Evolutionary conservation across 177 flowering plant species (phyloP).

Genomic region (Telopea speciosissima): DNA sequence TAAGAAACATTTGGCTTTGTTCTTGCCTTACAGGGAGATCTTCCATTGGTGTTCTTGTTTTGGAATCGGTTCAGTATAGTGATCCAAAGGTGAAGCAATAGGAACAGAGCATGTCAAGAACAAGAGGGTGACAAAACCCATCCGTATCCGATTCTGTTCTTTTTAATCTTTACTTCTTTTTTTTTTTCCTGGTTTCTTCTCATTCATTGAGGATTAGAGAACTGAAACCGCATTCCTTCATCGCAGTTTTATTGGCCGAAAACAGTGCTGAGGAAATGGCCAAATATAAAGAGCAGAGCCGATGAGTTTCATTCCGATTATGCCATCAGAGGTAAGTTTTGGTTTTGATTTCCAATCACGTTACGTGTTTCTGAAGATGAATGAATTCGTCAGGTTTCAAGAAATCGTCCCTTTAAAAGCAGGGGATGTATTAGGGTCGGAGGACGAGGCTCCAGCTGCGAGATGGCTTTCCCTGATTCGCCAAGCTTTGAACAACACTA

Average conservation of each 20-base stretch:
- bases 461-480: constrained; percentile 78
- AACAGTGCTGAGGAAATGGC: too few species aligned
- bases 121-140: too few species aligned
- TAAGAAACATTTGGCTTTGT: neutral
- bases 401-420: constrained; percentile 93
- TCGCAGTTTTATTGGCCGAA: too few species aligned
- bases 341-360: neutral
- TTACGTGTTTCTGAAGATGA: neutral
- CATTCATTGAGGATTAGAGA: too few species aligned
- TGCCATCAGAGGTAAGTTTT: constrained; percentile 22
- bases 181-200: too few species aligned
- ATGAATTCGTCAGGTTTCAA: constrained; percentile 71
- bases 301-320: too few species aligned
- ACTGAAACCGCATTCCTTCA: too few species aligned
- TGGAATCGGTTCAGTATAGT: constrained; percentile 4
- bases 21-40: constrained; percentile 8
- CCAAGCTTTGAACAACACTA: constrained; percentile 41
- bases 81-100: constrained; percentile 24
- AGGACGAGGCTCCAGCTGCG: constrained; percentile 63
- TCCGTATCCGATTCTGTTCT: too few species aligned
- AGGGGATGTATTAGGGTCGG: constrained; percentile 80
- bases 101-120: constrained; percentile 25
- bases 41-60: neutral
- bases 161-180: too few species aligned
- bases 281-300: too few species aligned